Evolutionary conservation across 192 early-diverging fungal genomes (phyloP), one percentile per base, ranked within the genome.

Genomic region (Coemansia guatemalensis): DNA sequence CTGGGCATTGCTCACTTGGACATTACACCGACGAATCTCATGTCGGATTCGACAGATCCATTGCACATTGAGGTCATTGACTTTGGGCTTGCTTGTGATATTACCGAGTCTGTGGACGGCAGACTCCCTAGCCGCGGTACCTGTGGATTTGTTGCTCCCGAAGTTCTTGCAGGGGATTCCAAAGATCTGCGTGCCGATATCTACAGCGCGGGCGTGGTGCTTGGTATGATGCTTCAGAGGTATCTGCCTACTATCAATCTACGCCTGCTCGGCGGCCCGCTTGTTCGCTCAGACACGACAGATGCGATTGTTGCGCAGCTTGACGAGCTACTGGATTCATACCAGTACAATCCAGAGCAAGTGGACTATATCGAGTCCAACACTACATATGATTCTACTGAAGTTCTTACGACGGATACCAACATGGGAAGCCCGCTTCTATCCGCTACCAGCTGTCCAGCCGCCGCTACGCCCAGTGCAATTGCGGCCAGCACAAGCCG

Each of bases 181-280:
- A 64, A 56, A 14, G 80, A 81, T 56, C 57, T 72, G 39, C 59
- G 68, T 2, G 82, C 88, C 1, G 91, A 92, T 69, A 64, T 91
- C 27, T 91, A 90, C 56, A 82, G 85, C 30, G 83, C 85, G 0
- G 91, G 91, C 50, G 71, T 88, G 29, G 82, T 92, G 8, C 56
- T 90, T 12, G 91, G 91, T 21, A 85, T 87, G 84, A 85, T 87
- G 87, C 75, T 92, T 51, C 88, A 92, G 68, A 79, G 82, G 44
- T 92, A 86, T 58, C 63, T 92, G 48, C 88, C 87, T 2, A 83
- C 81, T 26, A 72, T 78, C 26, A 75, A 81, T 30, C 73, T 93
- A 44, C 83, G 86, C 8, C 83, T 88, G 78, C 85, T 93, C 58
- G 90, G 91, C 33, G 86, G 85, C 21, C 83, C 84, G 27, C 79